phyloP scores from a whole-genome alignment of 2,329 filamentous ascomycete genomes.

The Thielaviopsis punctulata region DNA sequence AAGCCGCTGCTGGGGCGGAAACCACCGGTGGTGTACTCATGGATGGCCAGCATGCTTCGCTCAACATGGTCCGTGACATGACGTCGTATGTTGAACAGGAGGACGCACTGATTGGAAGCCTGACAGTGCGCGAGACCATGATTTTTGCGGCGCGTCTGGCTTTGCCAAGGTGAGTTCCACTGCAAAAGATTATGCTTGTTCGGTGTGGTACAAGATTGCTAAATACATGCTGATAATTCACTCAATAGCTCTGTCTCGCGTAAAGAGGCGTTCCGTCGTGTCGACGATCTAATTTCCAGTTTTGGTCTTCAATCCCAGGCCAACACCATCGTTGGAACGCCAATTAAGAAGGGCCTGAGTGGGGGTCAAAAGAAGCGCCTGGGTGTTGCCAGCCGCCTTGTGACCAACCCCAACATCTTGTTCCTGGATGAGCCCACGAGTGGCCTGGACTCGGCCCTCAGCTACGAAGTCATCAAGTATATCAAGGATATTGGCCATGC shows the following conservation, averaged over 20 bases:
- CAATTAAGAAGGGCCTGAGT: conserved; percentile 66
- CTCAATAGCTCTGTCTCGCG: conserved; percentile 21
- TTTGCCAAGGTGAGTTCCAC: conserved; percentile 23
- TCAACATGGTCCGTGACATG: conserved; percentile 42
- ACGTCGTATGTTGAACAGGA: conserved; percentile 77
- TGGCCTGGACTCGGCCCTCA: conserved; percentile 63
- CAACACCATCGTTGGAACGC: conserved; percentile 60
- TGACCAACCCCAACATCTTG: conserved; percentile 63
- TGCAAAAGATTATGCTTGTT: conserved; percentile 21
- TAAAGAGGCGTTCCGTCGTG: conserved; percentile 41
- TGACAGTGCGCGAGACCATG: conserved; percentile 67
- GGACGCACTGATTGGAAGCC: conserved; percentile 62
- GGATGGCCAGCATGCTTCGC: conserved; percentile 41
- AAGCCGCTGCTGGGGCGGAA: conserved; percentile 23
- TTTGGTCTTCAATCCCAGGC: conserved; percentile 59
- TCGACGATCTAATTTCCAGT: conserved; percentile 47
- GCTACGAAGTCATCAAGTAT: conserved; percentile 60
- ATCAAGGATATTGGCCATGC: conserved; percentile 47
- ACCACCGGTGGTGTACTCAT: conserved; percentile 36
- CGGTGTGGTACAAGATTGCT: background rate
- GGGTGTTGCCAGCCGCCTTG: conserved; percentile 63
- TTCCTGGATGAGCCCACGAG: conserved; percentile 77
- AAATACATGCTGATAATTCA: background rate
- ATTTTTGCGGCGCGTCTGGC: conserved; percentile 58
- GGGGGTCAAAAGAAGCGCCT: conserved; percentile 73